A percentile compares a stretch with the other conserved stretches of the same genome.
phyloP scores from a whole-genome alignment of 2,329 filamentous ascomycete genomes.

The Colletotrichum brevisporum region DNA sequence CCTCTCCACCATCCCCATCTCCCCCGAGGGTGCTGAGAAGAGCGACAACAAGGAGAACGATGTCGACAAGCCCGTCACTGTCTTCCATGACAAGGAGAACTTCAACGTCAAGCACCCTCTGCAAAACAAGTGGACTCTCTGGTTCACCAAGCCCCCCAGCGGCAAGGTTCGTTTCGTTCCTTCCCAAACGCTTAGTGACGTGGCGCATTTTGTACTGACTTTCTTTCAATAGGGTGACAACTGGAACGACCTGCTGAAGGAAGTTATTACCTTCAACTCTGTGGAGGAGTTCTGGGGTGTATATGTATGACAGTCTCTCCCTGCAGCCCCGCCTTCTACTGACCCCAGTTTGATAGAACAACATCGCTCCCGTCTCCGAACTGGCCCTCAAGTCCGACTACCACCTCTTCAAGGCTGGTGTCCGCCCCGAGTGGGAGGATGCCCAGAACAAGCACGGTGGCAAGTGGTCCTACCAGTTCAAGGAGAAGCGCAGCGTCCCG shows the following conservation, averaged over 20 bases:
- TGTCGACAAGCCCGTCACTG: constrained; percentile 81
- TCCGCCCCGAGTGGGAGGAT: constrained; percentile 99
- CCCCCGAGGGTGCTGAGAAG: constrained; percentile 71
- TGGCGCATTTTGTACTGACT: constrained; percentile 37
- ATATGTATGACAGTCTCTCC: constrained; percentile 77
- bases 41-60: constrained; percentile 63
- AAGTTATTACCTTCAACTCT: constrained; percentile 98
- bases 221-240: constrained; percentile 83
- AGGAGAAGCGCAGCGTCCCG: constrained; percentile 91
- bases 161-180: constrained; percentile 78
- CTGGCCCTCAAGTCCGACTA: constrained; percentile 98
- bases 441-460: constrained; percentile 98
- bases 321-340: constrained; percentile 32
- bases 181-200: neutral
- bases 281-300: constrained; percentile 99
- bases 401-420: constrained; percentile 98
- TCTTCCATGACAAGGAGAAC: constrained; percentile 98
- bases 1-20: constrained; percentile 77
- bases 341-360: constrained; percentile 78
- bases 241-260: constrained; percentile 98
- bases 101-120: constrained; percentile 99
- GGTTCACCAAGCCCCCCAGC: constrained; percentile 98
- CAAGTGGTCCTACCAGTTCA: constrained; percentile 99
- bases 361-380: constrained; percentile 96
- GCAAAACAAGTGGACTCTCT: constrained; percentile 97